phyloP scores from a whole-genome alignment of 495 filamentous ascomycete species.

The Staphylotrichum tortipilum region DNA sequence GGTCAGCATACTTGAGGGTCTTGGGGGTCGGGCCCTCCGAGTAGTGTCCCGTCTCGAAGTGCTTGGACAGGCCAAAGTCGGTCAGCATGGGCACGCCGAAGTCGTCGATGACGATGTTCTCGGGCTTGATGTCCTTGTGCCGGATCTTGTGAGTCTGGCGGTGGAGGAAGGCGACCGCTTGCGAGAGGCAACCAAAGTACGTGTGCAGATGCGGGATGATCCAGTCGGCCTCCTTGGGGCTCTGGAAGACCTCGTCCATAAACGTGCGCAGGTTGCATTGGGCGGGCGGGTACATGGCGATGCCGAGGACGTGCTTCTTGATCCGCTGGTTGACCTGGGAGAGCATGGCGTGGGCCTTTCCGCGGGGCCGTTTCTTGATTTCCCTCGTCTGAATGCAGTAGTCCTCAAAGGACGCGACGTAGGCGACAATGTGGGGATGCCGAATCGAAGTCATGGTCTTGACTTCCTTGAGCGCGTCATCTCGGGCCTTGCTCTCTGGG shows the following conservation, averaged over 20 bases:
- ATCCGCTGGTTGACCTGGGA: conserved; percentile 16
- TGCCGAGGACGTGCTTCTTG: conserved; percentile 25
- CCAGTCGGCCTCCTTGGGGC: conserved; percentile 8
- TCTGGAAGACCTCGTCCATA: conserved; percentile 19
- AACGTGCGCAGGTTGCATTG: conserved; percentile 23
- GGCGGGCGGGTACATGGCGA: conserved; percentile 30
- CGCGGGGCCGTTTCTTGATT: conserved; percentile 1
- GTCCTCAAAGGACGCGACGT: conserved; percentile 28
- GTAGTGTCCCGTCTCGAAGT: conserved; percentile 30
- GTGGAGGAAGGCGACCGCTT: conserved; percentile 35
- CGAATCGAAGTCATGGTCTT: conserved; percentile 20
- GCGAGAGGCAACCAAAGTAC: conserved; percentile 29
- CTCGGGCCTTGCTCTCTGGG: conserved; percentile 21
- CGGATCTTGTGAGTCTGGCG: conserved; percentile 23
- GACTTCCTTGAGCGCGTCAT: conserved; percentile 22
- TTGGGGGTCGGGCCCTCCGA: conserved; percentile 25
- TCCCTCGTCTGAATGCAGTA: conserved; percentile 21
- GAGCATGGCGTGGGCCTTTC: conserved; percentile 2
- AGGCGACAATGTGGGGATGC: conserved; percentile 28
- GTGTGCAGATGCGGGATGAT: conserved; percentile 19
- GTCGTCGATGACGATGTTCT: conserved; percentile 37
- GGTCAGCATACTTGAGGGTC: conserved; percentile 38
- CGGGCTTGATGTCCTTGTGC: conserved; percentile 42
- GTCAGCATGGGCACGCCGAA: conserved; percentile 27
- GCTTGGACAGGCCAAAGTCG: conserved; percentile 39